Conservation (phyloP, 768 basidiomycete genomes). For the Psilocybe cubensis region DNA sequence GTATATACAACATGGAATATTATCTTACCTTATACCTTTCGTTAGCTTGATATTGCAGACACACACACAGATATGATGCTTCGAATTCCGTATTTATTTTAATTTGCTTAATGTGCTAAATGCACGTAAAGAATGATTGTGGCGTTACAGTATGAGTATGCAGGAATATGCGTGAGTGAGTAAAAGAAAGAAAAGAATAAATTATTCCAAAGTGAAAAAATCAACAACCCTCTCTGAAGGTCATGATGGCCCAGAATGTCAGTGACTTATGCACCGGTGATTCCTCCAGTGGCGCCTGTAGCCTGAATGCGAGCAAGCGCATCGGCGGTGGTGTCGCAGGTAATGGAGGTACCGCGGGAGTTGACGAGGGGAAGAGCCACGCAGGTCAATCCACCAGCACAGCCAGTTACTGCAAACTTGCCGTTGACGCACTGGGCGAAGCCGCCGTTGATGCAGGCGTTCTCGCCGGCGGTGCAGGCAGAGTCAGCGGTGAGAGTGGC, state of each 20-base stretch:
- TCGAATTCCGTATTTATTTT: neutral
- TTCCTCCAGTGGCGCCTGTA: constrained; percentile 45
- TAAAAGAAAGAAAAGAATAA: constrained; percentile 1
- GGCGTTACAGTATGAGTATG: neutral
- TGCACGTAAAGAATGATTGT: neutral
- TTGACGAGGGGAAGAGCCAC: constrained; percentile 60
- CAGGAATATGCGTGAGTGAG: neutral
- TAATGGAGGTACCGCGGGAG: constrained; percentile 51
- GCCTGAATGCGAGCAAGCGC: constrained; percentile 44
- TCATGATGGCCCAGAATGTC: neutral
- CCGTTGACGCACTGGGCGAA: constrained; percentile 60
- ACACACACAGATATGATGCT: too few relatives aligned
- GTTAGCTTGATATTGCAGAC: too few relatives aligned
- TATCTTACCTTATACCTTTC: too few relatives aligned
- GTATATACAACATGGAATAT: too few relatives aligned
- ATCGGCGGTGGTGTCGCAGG: constrained; percentile 53
- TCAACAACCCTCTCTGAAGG: constrained; percentile 1
- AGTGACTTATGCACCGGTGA: constrained; percentile 34
- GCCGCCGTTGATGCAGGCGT: constrained; percentile 45
- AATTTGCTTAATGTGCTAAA: neutral
- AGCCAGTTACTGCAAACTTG: constrained; percentile 43
- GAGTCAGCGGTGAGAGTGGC: constrained; percentile 46
- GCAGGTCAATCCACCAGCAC: constrained; percentile 41
- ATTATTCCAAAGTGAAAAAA: constrained; percentile 9
- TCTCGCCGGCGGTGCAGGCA: constrained; percentile 49